Evolutionary conservation across 495 filamentous ascomycete genomes (phyloP), one percentile per base, ranked within the genome.

Genomic region (Umbilicaria muhlenbergii): DNA sequence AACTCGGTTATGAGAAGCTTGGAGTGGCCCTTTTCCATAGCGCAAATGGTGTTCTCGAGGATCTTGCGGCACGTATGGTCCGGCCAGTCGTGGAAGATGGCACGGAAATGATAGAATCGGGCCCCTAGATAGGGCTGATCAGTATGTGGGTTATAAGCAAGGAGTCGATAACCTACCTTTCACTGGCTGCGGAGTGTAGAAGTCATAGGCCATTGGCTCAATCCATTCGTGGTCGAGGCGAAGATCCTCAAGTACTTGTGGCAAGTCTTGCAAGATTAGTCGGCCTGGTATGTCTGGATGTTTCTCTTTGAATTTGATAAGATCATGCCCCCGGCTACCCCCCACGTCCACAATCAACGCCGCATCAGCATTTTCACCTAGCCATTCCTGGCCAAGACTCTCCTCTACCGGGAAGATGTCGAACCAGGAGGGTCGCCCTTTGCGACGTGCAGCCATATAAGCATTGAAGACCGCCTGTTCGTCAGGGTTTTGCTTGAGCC

Each of bases 191-290:
- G 52, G 46, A 7, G 46, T 58, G 41, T 66, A 66, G 46, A 71
- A 68, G 39, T 71, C 60, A 44, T 68, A 58, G 12, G 55, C 49
- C 52, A 56, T 43, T 16, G 47, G 45, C 36, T 65, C 61, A 32
- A 63, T 53, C 17, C 53, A 56, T 17, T 49, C 40, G 31, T 54
- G 48, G 4, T 64, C 48, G 6, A 50, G 43, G 14, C 52, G 40
- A 4, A 61, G 52, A 16, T 56, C 51, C 12, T 58, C 55, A 28
- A 70, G 46, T 1, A 65, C 60, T 16, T 58, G 38, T 5, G 62
- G 56, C 2, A 66, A 58, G 49, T 75, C 73, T 47, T 75, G 68
- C 3, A 77, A 44, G 7, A 77, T 50, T n/a, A 73, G 54, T 12
- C 57, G 55, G 0, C 67, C 69, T 3, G 62, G 52, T 1, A 65